phyloP scores from a whole-genome alignment of 2,329 filamentous ascomycete genomes.

The Fusarium odoratissimum region DNA sequence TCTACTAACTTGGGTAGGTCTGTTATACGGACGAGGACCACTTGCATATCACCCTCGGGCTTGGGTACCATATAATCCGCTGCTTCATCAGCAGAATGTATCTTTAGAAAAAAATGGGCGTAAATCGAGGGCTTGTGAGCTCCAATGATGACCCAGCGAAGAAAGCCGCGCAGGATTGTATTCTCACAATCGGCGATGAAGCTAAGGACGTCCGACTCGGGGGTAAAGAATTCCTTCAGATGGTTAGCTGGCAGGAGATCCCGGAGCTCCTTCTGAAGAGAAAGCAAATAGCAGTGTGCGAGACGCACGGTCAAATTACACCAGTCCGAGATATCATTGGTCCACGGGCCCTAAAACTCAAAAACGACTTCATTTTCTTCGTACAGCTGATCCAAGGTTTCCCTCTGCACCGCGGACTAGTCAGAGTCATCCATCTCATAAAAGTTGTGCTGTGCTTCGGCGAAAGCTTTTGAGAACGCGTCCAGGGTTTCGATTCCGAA shows the following conservation, averaged over 20 bases:
- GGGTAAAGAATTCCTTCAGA: background rate
- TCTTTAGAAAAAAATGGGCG: no score
- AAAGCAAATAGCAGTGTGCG: background rate
- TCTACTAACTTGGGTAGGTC: background rate
- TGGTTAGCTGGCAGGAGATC: background rate
- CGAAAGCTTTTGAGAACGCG: background rate
- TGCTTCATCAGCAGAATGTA: background rate
- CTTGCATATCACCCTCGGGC: background rate
- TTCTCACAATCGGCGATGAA: rapidly evolving
- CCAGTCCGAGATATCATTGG: rapidly evolving
- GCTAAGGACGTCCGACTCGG: rapidly evolving
- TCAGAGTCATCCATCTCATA: rapidly evolving
- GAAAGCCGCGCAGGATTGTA: background rate
- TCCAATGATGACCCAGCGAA: rapidly evolving
- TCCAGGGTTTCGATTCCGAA: background rate
- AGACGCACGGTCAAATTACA: background rate
- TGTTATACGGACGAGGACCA: background rate
- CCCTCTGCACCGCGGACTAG: background rate
- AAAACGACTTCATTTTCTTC: rapidly evolving
- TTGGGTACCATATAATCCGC: rapidly evolving
- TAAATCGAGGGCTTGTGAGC: background rate
- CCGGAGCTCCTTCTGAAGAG: rapidly evolving
- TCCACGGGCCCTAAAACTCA: no score
- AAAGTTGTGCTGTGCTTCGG: rapidly evolving
- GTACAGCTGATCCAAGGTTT: rapidly evolving